Percentiles rank a stretch among this genome's conserved stretches.
These are phyloP conservation scores for Aquilaria malaccensis DNA, from an alignment of 345 rosid species.

Conservation along the genomic window DNA sequence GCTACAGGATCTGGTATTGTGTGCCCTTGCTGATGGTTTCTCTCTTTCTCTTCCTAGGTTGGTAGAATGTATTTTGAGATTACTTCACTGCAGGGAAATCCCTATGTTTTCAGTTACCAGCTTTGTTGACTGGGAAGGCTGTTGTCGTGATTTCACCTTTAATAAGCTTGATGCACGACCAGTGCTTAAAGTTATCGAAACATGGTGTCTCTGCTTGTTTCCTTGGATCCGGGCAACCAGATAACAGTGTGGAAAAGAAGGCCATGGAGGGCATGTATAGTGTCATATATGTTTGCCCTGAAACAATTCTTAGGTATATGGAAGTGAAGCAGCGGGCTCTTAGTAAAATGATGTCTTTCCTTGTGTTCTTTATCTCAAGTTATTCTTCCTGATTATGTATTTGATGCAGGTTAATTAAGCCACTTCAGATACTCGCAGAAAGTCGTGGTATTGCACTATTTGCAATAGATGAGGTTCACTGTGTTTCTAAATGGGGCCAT, in stretches of 20 bases:
- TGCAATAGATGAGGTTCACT: conserved; percentile 91
- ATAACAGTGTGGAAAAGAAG: conserved; percentile 67
- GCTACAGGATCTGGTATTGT: conserved; percentile 87
- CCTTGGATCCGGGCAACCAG: conserved; percentile 96
- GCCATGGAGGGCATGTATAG: conserved; percentile 81
- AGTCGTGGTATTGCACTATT: conserved; percentile 71
- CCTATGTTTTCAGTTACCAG: conserved; percentile 88
- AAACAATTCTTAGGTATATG: conserved; percentile 57
- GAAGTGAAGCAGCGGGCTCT: neutral
- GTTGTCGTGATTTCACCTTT: conserved; percentile 88
- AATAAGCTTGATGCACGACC: conserved; percentile 96
- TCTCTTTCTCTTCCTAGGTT: neutral
- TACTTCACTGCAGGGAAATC: conserved; percentile 61
- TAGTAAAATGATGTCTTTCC: conserved; percentile 4
- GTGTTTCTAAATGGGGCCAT: conserved; percentile 97
- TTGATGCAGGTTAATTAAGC: conserved; percentile 52
- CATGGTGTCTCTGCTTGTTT: conserved; percentile 84
- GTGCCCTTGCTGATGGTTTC: neutral
- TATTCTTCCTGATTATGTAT: neutral
- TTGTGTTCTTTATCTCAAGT: neutral
- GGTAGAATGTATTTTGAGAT: conserved; percentile 3
- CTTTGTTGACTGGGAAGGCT: conserved; percentile 64
- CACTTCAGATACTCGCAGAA: conserved; percentile 72
- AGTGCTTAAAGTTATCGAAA: conserved; percentile 71
- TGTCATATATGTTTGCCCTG: conserved; percentile 85